phyloP scores from a whole-genome alignment of 106 monocot genomes.

The Dendrobium huoshanense region DNA sequence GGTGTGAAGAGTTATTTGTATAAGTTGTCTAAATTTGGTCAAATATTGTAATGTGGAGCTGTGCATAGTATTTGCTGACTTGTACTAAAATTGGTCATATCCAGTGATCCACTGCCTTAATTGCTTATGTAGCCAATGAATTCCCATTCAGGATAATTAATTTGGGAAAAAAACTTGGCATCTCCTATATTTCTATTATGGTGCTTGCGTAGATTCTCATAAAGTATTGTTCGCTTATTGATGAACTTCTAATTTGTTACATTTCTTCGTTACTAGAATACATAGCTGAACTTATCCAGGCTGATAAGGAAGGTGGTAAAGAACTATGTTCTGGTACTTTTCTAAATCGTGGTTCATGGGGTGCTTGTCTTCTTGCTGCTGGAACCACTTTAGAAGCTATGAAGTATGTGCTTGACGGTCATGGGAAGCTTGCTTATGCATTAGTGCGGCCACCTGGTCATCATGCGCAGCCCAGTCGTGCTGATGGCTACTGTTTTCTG shows the following conservation, averaged over 20 bases:
- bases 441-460: slow-evolving; percentile 94
- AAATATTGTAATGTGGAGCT: too few relatives aligned
- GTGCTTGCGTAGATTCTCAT: background rate
- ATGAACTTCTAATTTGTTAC: background rate
- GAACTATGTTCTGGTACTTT: slow-evolving; percentile 71
- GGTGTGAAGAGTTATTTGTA: too few relatives aligned
- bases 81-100: too few relatives aligned
- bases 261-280: slow-evolving; percentile 44
- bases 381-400: slow-evolving; percentile 82
- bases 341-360: slow-evolving; percentile 83
- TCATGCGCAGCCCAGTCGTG: slow-evolving; percentile 80
- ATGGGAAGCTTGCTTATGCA: slow-evolving; percentile 67
- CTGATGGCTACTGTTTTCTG: slow-evolving; percentile 94
- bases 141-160: background rate
- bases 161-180: background rate
- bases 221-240: too few relatives aligned
- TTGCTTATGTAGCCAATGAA: background rate
- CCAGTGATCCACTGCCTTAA: too few relatives aligned
- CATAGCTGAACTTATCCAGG: slow-evolving; percentile 61
- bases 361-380: slow-evolving; percentile 68
- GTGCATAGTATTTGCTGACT: too few relatives aligned
- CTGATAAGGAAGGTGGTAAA: slow-evolving; percentile 35
- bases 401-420: slow-evolving; percentile 57
- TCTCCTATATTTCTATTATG: background rate
- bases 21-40: too few relatives aligned